These are phyloP conservation scores for Amesomyces nigricolor DNA, from an alignment of 2,329 filamentous ascomycete species.

Conservation along the genomic window DNA sequence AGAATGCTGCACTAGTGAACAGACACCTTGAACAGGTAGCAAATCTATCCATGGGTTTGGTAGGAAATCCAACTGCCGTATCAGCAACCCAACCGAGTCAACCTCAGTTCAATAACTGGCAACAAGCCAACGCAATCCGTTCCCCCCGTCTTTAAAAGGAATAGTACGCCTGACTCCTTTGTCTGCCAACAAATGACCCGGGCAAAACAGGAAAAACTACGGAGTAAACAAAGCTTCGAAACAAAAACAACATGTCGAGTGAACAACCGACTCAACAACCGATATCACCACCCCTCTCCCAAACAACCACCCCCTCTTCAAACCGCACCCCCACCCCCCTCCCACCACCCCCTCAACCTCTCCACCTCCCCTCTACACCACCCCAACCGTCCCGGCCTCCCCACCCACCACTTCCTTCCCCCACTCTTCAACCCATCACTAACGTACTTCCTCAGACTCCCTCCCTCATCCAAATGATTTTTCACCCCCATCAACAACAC, in stretches of 20 bases:
- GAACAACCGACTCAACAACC: background rate
- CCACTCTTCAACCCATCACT: constrained; percentile 32
- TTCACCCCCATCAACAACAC: constrained; percentile 51
- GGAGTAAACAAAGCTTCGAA: too few relatives aligned
- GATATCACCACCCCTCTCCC: background rate
- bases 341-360: constrained; percentile 22
- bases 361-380: constrained; percentile 41
- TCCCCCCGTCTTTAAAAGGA: too few relatives aligned
- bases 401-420: constrained; percentile 45
- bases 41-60: too few relatives aligned
- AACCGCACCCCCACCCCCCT: background rate
- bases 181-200: too few relatives aligned
- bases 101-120: too few relatives aligned
- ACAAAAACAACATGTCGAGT: too few relatives aligned
- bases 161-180: too few relatives aligned
- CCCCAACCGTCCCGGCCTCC: constrained; percentile 39
- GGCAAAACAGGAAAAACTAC: too few relatives aligned
- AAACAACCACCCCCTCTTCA: background rate
- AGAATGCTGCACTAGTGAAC: too few relatives aligned
- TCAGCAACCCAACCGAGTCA: background rate
- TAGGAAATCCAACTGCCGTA: background rate
- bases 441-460: constrained; percentile 38
- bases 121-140: too few relatives aligned
- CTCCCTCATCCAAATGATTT: constrained; percentile 50
- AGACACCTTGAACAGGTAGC: too few relatives aligned